Conservation (phyloP, 768 basidiomycete genomes). For the Phanerochaete sordida region DNA sequence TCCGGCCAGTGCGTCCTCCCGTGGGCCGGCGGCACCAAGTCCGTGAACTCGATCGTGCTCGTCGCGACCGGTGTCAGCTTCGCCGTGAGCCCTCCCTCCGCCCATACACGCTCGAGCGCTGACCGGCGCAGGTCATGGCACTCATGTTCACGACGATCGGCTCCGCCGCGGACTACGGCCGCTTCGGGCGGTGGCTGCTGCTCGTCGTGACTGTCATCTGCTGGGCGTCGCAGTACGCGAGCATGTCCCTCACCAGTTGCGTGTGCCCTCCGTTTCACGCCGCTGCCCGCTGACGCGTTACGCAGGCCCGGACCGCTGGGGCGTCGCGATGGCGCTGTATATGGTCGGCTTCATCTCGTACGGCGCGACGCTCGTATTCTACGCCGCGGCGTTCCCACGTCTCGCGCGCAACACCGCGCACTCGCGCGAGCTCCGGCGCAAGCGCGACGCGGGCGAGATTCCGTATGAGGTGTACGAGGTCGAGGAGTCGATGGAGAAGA, state of each 20-base stretch:
- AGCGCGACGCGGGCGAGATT: constrained; percentile 58
- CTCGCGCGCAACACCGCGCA: constrained; percentile 75
- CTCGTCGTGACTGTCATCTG: constrained; percentile 67
- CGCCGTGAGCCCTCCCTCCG: constrained; percentile 41
- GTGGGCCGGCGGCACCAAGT: constrained; percentile 70
- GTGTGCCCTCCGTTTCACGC: constrained; percentile 20
- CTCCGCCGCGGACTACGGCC: constrained; percentile 70
- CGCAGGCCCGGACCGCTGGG: constrained; percentile 65
- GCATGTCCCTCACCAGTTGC: constrained; percentile 73
- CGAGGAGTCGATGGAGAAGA: constrained; percentile 81
- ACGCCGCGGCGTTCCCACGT: constrained; percentile 73
- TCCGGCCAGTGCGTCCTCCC: constrained; percentile 78
- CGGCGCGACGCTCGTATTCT: constrained; percentile 80
- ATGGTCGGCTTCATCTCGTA: constrained; percentile 79
- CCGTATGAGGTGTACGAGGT: constrained; percentile 59
- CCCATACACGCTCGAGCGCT: neutral
- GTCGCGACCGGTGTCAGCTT: constrained; percentile 76
- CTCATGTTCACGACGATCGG: constrained; percentile 73
- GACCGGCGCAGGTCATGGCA: constrained; percentile 62
- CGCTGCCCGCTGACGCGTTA: neutral
- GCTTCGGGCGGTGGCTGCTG: constrained; percentile 78
- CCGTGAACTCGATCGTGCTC: constrained; percentile 74
- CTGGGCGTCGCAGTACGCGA: constrained; percentile 79
- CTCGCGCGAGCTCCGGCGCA: constrained; percentile 50
- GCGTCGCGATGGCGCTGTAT: constrained; percentile 71